Evolutionary conservation across 2,329 filamentous ascomycete species (phyloP).

Genomic region (Talaromyces sp.): DNA sequence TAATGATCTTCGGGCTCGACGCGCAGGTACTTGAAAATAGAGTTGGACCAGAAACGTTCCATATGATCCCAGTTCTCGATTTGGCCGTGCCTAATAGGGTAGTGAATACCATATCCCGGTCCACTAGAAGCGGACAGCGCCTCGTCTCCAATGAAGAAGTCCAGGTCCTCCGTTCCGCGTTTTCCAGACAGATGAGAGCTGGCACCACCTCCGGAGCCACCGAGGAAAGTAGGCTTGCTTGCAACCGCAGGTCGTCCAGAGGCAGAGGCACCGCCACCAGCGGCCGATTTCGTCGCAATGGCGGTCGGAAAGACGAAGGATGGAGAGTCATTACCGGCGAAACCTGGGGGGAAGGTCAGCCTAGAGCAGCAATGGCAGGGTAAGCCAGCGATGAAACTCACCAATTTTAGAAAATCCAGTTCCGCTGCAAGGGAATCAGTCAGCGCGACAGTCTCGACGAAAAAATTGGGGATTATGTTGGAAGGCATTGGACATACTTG

Average conservation of each 20-base stretch:
- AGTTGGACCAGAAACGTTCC: constrained; percentile 99
- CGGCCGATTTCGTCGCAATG: constrained; percentile 85
- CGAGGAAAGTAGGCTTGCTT: constrained; percentile 93
- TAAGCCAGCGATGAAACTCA: constrained; percentile 41
- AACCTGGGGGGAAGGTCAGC: constrained; percentile 58
- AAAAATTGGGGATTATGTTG: constrained; percentile 14
- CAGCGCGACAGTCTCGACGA: constrained; percentile 14
- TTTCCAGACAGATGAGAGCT: constrained; percentile 80
- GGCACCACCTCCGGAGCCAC: constrained; percentile 80
- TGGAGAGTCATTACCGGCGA: constrained; percentile 97
- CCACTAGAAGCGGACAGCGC: constrained; percentile 77
- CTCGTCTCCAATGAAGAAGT: constrained; percentile 98
- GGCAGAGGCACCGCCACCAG: constrained; percentile 66
- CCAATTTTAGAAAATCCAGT: constrained; percentile 99
- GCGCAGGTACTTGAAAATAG: constrained; percentile 98
- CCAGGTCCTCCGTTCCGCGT: constrained; percentile 92
- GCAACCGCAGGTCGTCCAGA: constrained; percentile 84
- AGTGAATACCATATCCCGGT: constrained; percentile 92
- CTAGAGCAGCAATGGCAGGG: constrained; percentile 12
- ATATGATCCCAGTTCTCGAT: constrained; percentile 99
- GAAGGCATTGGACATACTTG: constrained; percentile 68
- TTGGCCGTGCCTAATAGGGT: constrained; percentile 95
- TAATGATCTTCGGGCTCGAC: constrained; percentile 98
- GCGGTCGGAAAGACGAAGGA: constrained; percentile 99
- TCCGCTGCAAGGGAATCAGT: constrained; percentile 58